Conservation (phyloP, 1,139 yeast species). For the Geotrichum siamense region DNA sequence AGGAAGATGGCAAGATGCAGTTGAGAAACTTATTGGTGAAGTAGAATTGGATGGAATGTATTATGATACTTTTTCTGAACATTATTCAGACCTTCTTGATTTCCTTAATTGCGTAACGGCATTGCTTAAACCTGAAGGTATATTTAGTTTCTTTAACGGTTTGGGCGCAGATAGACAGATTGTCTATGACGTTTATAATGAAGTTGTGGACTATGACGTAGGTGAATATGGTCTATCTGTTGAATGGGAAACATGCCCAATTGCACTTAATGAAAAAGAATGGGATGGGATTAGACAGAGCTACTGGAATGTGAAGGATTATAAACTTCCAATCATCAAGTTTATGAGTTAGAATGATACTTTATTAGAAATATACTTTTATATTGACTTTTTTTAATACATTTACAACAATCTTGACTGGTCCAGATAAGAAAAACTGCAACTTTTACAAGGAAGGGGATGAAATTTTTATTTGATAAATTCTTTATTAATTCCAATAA, state of each 20-base stretch:
- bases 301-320: slow-evolving; percentile 47
- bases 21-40: slow-evolving; percentile 52
- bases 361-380: no score
- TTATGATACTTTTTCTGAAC: slow-evolving; percentile 91
- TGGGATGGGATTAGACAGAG: slow-evolving; percentile 69
- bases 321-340: slow-evolving; percentile 19
- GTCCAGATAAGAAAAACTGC: no score
- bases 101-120: slow-evolving; percentile 79
- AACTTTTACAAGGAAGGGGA: no score
- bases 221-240: slow-evolving; percentile 68
- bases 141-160: slow-evolving; percentile 88
- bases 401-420: no score
- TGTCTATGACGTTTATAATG: slow-evolving; percentile 81
- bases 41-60: slow-evolving; percentile 83
- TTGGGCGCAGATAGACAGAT: slow-evolving; percentile 91
- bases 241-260: slow-evolving; percentile 38
- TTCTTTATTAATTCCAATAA: no score
- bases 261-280: slow-evolving; percentile 35
- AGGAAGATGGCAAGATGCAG: slow-evolving; percentile 87
- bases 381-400: no score
- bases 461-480: no score
- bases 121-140: slow-evolving; percentile 68
- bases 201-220: slow-evolving; percentile 74
- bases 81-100: slow-evolving; percentile 76
- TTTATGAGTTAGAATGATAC: no score